Percentiles rank a stretch among this genome's conserved stretches.
Evolutionary conservation across 139 green algal species (phyloP).

Genomic region (Eudorina sp.): DNA sequence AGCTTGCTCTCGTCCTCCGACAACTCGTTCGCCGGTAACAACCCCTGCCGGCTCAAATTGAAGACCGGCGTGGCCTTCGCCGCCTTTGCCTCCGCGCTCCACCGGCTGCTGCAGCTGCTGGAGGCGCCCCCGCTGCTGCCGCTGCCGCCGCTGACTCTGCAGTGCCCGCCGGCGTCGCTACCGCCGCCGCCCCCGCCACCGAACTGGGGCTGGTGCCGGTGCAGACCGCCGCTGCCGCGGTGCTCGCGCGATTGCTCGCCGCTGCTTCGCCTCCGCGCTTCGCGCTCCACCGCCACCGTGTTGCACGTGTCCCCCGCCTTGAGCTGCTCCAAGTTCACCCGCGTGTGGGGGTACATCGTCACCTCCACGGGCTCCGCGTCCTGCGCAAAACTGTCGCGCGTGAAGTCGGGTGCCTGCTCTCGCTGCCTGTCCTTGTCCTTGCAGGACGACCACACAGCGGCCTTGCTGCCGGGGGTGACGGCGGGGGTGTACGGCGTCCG

Average conservation of each 20-base stretch:
- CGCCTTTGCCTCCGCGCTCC: not conserved
- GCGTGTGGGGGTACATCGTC: conserved; percentile 16
- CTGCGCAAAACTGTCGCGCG: not conserved
- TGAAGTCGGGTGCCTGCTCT: conserved; percentile 2
- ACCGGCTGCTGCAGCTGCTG: not conserved
- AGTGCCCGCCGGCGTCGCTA: not conserved
- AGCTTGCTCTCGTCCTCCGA: not conserved
- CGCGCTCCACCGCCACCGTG: not conserved
- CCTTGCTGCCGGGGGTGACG: not conserved
- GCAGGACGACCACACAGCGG: not conserved
- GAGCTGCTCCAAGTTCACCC: not conserved
- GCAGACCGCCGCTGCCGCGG: not conserved
- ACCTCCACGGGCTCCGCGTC: not conserved
- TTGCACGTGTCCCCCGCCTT: not conserved
- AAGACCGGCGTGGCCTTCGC: not conserved
- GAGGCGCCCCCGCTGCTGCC: not conserved
- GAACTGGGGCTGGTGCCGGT: not conserved
- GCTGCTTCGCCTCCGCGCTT: not conserved
- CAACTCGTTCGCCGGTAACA: not conserved
- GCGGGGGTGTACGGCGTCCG: not conserved
- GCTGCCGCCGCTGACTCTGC: not conserved
- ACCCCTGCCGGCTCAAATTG: not conserved
- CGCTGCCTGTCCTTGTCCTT: not conserved
- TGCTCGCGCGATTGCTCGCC: too few species aligned
- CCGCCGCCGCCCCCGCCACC: not conserved